These are phyloP conservation scores for Gentiana straminea DNA, from an alignment of 257 asterid genomes.

Conservation along the genomic window DNA sequence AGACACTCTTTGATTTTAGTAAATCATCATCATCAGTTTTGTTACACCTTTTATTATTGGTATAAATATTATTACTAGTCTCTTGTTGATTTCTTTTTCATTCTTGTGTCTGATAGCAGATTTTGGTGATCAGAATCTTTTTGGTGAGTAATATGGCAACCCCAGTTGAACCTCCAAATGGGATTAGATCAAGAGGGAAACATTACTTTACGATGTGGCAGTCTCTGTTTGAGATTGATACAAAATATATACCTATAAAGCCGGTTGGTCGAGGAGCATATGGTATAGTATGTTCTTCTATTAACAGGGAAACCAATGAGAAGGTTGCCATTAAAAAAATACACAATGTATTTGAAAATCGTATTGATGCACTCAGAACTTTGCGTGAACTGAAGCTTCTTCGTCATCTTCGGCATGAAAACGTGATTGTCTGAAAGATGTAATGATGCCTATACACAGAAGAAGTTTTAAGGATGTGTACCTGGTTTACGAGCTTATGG, in stretches of 20 bases:
- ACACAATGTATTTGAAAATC: slow-evolving; percentile 20
- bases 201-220: slow-evolving; percentile 24
- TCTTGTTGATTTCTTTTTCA: no score
- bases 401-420: slow-evolving; percentile 19
- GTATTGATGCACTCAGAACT: slow-evolving; percentile 20
- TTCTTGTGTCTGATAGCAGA: no score
- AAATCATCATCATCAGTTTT: no score
- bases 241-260: slow-evolving; percentile 20
- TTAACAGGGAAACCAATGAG: slow-evolving; percentile 17
- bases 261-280: slow-evolving; percentile 22
- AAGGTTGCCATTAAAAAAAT: slow-evolving; percentile 21
- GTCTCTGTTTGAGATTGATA: slow-evolving; percentile 21
- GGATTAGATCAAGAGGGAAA: slow-evolving; percentile 15
- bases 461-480: slow-evolving; percentile 21
- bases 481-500: slow-evolving; percentile 22
- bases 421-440: slow-evolving; percentile 21
- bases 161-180: slow-evolving; percentile 24
- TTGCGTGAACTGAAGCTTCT: slow-evolving; percentile 21
- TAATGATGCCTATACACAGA: slow-evolving; percentile 21
- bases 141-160: slow-evolving; percentile 16
- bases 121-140: neutral
- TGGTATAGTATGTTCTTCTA: slow-evolving; percentile 19
- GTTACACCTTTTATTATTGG: no score
- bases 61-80: no score
- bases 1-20: no score